A percentile compares a stretch with the other conserved stretches of the same genome.
phyloP scores from a whole-genome alignment of 73 alveolate species.

The Paramecium biaurelia region DNA sequence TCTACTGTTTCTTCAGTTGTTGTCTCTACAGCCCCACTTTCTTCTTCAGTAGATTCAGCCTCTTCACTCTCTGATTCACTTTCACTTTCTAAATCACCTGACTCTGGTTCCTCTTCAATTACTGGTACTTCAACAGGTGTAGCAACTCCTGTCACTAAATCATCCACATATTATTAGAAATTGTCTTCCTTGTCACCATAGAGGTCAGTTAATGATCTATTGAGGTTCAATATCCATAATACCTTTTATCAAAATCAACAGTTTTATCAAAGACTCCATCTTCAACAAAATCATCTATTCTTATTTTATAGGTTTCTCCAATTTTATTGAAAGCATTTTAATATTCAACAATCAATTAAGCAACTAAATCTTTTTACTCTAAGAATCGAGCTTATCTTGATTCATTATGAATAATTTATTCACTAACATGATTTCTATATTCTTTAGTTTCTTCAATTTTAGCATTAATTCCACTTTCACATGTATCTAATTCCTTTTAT shows the following conservation, averaged over 20 bases:
- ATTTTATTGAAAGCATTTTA: not conserved
- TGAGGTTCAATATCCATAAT: not conserved
- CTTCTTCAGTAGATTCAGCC: not conserved
- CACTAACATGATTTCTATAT: not conserved
- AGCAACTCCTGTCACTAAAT: not conserved
- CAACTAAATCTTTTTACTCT: not conserved
- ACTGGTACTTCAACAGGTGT: not conserved
- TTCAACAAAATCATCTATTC: slow-evolving; percentile 4
- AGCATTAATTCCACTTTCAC: not conserved
- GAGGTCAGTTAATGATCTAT: not conserved
- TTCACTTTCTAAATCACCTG: not conserved
- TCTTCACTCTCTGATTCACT: not conserved
- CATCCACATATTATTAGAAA: not conserved
- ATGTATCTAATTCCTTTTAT: not conserved
- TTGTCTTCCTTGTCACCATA: not conserved
- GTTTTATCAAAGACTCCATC: slow-evolving; percentile 14
- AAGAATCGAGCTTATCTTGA: not conserved
- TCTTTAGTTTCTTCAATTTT: not conserved
- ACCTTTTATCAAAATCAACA: slow-evolving; percentile 11
- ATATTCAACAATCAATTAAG: not conserved
- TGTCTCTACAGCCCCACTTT: not conserved
- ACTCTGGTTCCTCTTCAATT: not conserved
- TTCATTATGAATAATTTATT: not conserved
- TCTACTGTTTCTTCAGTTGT: not conserved
- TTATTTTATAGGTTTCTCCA: not conserved